Conservation (phyloP, 768 basidiomycete species). For the Lanmaoa pseudosensibilis region DNA sequence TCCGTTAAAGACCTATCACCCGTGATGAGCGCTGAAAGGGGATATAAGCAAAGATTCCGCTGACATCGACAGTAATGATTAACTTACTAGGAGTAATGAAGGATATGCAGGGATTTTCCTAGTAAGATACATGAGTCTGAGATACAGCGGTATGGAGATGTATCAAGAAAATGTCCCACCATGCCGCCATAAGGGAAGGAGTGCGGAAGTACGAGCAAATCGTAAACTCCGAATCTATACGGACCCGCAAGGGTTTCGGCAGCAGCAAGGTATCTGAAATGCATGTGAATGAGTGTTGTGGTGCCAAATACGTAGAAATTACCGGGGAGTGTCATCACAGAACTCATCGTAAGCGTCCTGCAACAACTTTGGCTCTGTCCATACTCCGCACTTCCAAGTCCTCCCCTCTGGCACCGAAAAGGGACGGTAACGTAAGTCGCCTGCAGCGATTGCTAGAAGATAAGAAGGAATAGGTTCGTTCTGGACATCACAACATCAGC, state of each 20-base stretch:
- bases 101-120: slow-evolving; percentile 89
- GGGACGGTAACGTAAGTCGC: slow-evolving; percentile 72
- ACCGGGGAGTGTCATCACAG: slow-evolving; percentile 80
- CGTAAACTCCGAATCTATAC: slow-evolving; percentile 87
- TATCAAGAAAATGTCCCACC: slow-evolving; percentile 39
- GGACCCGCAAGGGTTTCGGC: slow-evolving; percentile 70
- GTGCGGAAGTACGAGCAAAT: slow-evolving; percentile 84
- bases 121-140: neutral
- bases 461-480: slow-evolving; percentile 86
- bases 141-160: neutral
- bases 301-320: neutral
- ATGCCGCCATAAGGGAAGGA: slow-evolving; percentile 94
- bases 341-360: slow-evolving; percentile 86
- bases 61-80: neutral
- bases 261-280: slow-evolving; percentile 63
- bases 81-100: slow-evolving; percentile 83
- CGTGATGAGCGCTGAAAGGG: slow-evolving; percentile 64
- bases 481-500: slow-evolving; percentile 38
- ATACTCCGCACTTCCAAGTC: slow-evolving; percentile 81
- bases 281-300: neutral
- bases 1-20: slow-evolving; percentile 87
- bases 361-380: slow-evolving; percentile 87
- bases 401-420: slow-evolving; percentile 62
- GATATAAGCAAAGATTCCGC: neutral
- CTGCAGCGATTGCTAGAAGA: slow-evolving; percentile 87